phyloP scores from a whole-genome alignment of 305 asterid species.

The Rubia occidens region DNA sequence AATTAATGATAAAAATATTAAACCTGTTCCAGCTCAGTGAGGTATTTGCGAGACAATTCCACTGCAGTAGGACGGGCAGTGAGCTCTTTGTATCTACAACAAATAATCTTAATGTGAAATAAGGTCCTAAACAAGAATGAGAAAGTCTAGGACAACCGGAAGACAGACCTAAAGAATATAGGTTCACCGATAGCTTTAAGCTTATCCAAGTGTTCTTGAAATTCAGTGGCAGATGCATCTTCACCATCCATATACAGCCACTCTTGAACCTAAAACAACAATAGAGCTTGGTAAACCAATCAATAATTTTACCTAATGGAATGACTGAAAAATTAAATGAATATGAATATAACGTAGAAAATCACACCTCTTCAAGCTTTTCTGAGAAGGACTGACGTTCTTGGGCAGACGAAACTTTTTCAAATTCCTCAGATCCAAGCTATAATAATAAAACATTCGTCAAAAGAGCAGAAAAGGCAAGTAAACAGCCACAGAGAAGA shows the following conservation, averaged over 20 bases:
- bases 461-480: conserved; percentile 20
- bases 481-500: conserved; percentile 1
- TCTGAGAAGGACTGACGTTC: conserved; percentile 71
- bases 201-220: conserved; percentile 66
- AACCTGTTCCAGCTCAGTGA: conserved; percentile 67
- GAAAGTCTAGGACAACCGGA: not conserved
- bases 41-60: conserved; percentile 59
- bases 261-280: conserved; percentile 29
- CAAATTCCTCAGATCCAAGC: conserved; percentile 85
- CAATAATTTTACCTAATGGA: conserved; percentile 7
- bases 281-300: conserved; percentile 13
- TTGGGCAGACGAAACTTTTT: conserved; percentile 59
- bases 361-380: conserved; percentile 83
- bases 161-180: conserved; percentile 68
- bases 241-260: conserved; percentile 99
- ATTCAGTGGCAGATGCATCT: conserved; percentile 90
- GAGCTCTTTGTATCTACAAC: conserved; percentile 66
- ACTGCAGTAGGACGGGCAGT: conserved; percentile 85
- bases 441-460: conserved; percentile 22
- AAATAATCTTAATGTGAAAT: conserved; percentile 23
- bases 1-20: conserved; percentile 9
- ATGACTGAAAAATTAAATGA: conserved; percentile 9
- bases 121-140: conserved; percentile 3
- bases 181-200: conserved; percentile 93
- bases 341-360: conserved; percentile 15